A percentile compares a stretch with the other conserved stretches of the same genome.
Conservation (phyloP, 495 filamentous ascomycete genomes). For the Diplogelasinospora grovesii region DNA sequence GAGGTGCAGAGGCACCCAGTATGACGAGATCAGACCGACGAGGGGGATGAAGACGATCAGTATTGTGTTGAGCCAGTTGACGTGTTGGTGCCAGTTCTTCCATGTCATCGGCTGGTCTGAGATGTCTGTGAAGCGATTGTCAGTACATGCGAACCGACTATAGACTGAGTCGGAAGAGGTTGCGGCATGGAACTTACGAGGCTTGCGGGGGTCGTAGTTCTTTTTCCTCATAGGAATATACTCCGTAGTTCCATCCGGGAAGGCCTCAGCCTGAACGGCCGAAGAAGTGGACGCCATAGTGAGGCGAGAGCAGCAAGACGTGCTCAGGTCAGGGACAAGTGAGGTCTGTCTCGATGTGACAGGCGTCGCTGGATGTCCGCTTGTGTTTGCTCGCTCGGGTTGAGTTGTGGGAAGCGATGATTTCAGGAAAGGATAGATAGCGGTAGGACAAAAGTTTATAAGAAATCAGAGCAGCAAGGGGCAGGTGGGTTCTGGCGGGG, state of each 20-base stretch:
- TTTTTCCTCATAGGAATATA: conserved; percentile 37
- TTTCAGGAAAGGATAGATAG: conserved; percentile 9
- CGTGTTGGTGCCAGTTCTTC: conserved; percentile 83
- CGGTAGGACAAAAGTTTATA: conserved; percentile 20
- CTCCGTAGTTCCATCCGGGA: conserved; percentile 44
- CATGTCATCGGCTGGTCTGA: conserved; percentile 63
- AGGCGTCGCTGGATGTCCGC: too few relatives aligned
- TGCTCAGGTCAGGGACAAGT: conserved; percentile 6
- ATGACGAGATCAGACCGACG: conserved; percentile 64
- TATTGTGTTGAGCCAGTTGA: conserved; percentile 90
- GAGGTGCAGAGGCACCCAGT: conserved; percentile 71
- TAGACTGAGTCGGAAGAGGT: neutral
- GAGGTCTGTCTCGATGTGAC: conserved; percentile 4
- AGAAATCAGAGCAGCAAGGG: conserved; percentile 11
- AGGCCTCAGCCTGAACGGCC: conserved; percentile 29
- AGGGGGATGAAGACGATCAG: conserved; percentile 83
- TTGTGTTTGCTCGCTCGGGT: too few relatives aligned
- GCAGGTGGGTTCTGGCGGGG: conserved; percentile 14
- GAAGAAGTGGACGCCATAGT: conserved; percentile 41
- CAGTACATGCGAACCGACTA: conserved; percentile 4
- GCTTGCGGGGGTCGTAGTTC: conserved; percentile 45
- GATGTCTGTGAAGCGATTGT: conserved; percentile 32
- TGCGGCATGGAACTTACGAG: conserved; percentile 16
- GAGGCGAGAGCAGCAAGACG: conserved; percentile 7
- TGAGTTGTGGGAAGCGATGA: too few relatives aligned